Evolutionary conservation across 2,329 filamentous ascomycete species (phyloP).

Genomic region (Coniochaeta sp.): DNA sequence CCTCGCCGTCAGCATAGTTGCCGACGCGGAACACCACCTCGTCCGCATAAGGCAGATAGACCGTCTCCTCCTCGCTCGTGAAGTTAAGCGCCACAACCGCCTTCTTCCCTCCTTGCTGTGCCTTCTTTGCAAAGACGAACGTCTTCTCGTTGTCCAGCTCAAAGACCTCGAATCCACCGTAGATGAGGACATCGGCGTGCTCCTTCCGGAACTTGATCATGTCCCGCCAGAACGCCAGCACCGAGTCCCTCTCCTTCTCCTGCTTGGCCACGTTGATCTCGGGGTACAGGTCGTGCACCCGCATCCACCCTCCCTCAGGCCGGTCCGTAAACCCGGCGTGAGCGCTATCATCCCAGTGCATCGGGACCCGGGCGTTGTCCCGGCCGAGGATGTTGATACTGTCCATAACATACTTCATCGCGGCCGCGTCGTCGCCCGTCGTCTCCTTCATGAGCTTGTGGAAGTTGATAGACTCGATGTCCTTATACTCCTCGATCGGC

Average conservation of each 20-base stretch:
- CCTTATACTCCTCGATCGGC: conserved; percentile 39
- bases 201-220: conserved; percentile 44
- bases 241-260: conserved; percentile 39
- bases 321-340: conserved; percentile 54
- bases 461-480: conserved; percentile 42
- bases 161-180: conserved; percentile 51
- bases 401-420: background rate
- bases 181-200: conserved; percentile 52
- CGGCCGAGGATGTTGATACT: conserved; percentile 26
- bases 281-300: conserved; percentile 51
- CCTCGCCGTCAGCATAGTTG: conserved; percentile 21
- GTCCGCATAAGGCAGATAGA: conserved; percentile 16
- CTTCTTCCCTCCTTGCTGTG: conserved; percentile 33
- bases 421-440: conserved; percentile 5
- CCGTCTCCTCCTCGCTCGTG: conserved; percentile 26
- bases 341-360: conserved; percentile 59
- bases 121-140: conserved; percentile 30
- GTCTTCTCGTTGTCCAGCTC: conserved; percentile 42
- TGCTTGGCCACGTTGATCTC: conserved; percentile 50
- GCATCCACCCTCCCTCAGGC: conserved; percentile 56
- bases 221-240: conserved; percentile 54
- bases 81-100: conserved; percentile 36
- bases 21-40: conserved; percentile 18
- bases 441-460: conserved; percentile 21
- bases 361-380: conserved; percentile 65